Evolutionary conservation across 2,329 filamentous ascomycete genomes (phyloP).

Genomic region (Fusarium chuoi): DNA sequence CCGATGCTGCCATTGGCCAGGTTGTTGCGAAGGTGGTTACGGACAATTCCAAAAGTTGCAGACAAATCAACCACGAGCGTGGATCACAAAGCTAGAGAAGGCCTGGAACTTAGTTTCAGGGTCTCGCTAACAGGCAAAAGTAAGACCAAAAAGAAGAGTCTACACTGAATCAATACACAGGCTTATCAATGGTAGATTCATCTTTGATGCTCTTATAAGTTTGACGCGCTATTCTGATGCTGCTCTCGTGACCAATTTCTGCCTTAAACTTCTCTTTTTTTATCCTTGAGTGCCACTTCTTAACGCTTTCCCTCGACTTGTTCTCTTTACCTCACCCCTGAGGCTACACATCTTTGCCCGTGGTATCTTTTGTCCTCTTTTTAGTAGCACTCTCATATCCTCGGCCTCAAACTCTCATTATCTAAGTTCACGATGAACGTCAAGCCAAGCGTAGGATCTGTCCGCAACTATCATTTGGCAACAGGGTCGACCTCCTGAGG

Average conservation of each 20-base stretch:
- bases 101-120: neutral
- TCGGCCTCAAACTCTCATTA: rapidly evolving
- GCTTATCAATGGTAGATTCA: neutral
- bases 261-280: neutral
- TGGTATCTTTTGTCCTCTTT: too few relatives aligned
- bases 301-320: neutral
- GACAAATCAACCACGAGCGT: neutral
- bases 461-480: neutral
- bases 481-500: too few relatives aligned
- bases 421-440: neutral
- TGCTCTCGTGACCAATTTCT: neutral
- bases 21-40: rapidly evolving
- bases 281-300: neutral
- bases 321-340: neutral
- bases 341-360: rapidly evolving
- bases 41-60: neutral
- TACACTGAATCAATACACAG: neutral
- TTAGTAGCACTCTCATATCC: too few relatives aligned
- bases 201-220: neutral
- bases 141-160: neutral
- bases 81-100: too few relatives aligned
- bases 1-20: too few relatives aligned
- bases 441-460: neutral
- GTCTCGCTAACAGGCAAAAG: neutral
- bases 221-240: rapidly evolving